Evolutionary conservation across 805 yeast species (phyloP).

Genomic region (Teunomyces funiuensis): DNA sequence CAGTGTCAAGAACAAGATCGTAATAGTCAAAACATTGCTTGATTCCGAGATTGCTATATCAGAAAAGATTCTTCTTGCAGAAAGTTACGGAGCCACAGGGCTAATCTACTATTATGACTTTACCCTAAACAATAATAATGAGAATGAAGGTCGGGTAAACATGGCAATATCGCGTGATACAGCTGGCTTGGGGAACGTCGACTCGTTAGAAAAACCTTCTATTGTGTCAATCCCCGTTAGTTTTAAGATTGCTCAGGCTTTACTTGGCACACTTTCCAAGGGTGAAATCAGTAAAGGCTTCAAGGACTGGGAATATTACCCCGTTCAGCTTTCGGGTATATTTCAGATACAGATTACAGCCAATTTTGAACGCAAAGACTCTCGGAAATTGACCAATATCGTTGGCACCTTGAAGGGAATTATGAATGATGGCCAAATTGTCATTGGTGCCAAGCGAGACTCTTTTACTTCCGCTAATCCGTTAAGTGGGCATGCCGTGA

Average conservation of each 20-base stretch:
- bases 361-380: conserved; percentile 11
- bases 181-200: conserved; percentile 10
- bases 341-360: conserved; percentile 17
- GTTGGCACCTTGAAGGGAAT: conserved; percentile 36
- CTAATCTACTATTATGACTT: conserved; percentile 22
- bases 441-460: conserved; percentile 43
- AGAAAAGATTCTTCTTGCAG: conserved; percentile 27
- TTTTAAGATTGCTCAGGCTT: conserved; percentile 23
- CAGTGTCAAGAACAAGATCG: conserved; percentile 24
- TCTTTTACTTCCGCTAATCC: conserved; percentile 37
- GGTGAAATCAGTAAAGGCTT: conserved; percentile 11
- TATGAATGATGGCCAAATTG: conserved; percentile 38
- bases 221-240: conserved; percentile 32
- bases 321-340: conserved; percentile 34
- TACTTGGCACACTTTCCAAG: conserved; percentile 21
- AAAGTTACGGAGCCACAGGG: conserved; percentile 25
- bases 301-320: conserved; percentile 25
- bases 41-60: conserved; percentile 15
- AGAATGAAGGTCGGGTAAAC: conserved; percentile 11
- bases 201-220: conserved; percentile 8
- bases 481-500: conserved; percentile 37
- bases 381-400: conserved; percentile 27
- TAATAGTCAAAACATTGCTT: conserved; percentile 21
- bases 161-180: conserved; percentile 22
- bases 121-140: conserved; percentile 7